A percentile compares a stretch with the other conserved stretches of the same genome.
Evolutionary conservation across 2,329 filamentous ascomycete genomes (phyloP).

Genomic region (Botrytis porri): DNA sequence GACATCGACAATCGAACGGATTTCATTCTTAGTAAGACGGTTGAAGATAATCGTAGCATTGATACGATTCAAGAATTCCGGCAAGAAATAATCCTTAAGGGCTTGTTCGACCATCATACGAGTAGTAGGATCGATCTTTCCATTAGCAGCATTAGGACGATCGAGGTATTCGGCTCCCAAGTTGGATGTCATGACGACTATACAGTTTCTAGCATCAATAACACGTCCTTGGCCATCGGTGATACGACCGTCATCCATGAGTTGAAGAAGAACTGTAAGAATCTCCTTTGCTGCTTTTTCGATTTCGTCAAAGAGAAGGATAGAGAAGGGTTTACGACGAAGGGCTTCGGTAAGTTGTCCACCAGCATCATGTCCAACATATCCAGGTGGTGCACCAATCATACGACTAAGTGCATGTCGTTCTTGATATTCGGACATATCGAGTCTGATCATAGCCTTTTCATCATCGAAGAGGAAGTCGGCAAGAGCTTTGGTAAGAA

Average conservation of each 20-base stretch:
- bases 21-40: constrained; percentile 83
- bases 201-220: constrained; percentile 95
- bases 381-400: constrained; percentile 96
- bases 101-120: constrained; percentile 87
- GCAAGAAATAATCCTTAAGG: constrained; percentile 92
- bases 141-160: constrained; percentile 72
- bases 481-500: constrained; percentile 93
- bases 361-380: constrained; percentile 93
- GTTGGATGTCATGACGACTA: constrained; percentile 99
- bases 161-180: constrained; percentile 91
- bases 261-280: constrained; percentile 92
- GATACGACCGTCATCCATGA: constrained; percentile 98
- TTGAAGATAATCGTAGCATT: constrained; percentile 98
- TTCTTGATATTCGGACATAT: constrained; percentile 99
- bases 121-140: constrained; percentile 81
- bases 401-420: constrained; percentile 92
- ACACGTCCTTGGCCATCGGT: constrained; percentile 96
- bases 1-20: constrained; percentile 92
- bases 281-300: constrained; percentile 99
- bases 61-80: constrained; percentile 98
- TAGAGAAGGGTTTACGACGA: constrained; percentile 93
- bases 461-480: constrained; percentile 98
- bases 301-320: constrained; percentile 94
- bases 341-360: constrained; percentile 94
- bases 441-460: constrained; percentile 97